These are phyloP conservation scores for Diaporthe sp. DNA, from an alignment of 2,329 filamentous ascomycete species.

Conservation along the genomic window DNA sequence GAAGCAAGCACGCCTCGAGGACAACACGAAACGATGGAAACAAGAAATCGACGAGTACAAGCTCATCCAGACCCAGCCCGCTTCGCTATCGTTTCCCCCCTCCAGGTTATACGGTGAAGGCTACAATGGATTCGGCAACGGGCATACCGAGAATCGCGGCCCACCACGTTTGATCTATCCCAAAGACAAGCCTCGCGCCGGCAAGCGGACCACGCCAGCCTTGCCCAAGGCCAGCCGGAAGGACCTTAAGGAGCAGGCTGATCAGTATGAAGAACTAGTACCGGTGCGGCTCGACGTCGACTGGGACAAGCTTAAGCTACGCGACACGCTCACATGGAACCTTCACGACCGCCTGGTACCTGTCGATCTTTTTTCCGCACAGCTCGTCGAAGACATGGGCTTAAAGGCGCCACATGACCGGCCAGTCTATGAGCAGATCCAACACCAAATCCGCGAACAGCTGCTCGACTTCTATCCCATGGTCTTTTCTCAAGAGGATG, in stretches of 20 bases:
- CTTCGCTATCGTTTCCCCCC: conserved; percentile 68
- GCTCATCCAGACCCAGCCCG: conserved; percentile 66
- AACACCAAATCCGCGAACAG: conserved; percentile 86
- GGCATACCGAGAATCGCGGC: conserved; percentile 79
- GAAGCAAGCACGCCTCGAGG: conserved; percentile 67
- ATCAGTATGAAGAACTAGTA: conserved; percentile 91
- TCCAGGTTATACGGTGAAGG: conserved; percentile 77
- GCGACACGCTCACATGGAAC: conserved; percentile 99
- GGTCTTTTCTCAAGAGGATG: conserved; percentile 89
- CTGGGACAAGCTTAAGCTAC: conserved; percentile 93
- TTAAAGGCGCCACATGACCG: conserved; percentile 79
- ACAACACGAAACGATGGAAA: conserved; percentile 73
- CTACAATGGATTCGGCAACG: conserved; percentile 92
- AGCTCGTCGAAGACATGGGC: conserved; percentile 92
- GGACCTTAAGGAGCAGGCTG: conserved; percentile 87
- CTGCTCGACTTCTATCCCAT: conserved; percentile 94
- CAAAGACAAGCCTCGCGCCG: conserved; percentile 79
- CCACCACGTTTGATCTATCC: conserved; percentile 85
- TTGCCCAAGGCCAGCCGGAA: conserved; percentile 80
- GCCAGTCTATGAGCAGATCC: conserved; percentile 72
- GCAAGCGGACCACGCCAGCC: conserved; percentile 80
- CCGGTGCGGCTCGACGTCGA: conserved; percentile 94
- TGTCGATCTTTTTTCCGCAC: conserved; percentile 86
- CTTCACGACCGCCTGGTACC: conserved; percentile 89
- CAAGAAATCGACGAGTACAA: conserved; percentile 80